These are phyloP conservation scores for Epichloe brachyelytri DNA, from an alignment of 2,329 filamentous ascomycete species.

Conservation along the genomic window DNA sequence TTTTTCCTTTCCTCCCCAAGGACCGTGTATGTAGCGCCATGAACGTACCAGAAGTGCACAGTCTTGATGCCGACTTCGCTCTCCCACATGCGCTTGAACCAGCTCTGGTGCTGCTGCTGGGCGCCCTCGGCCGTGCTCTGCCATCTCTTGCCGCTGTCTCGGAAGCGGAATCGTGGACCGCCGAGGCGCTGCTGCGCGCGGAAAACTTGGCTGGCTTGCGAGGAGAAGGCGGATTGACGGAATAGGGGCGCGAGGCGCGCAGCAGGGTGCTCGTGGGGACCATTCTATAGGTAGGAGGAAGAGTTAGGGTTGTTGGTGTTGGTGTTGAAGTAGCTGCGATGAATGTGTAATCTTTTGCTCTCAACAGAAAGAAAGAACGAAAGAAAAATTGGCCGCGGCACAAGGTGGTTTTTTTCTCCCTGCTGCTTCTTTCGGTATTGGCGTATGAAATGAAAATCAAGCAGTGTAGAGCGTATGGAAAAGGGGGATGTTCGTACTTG, in stretches of 20 bases:
- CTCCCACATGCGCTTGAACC: conserved; percentile 72
- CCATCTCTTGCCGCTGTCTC: conserved; percentile 43
- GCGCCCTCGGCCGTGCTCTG: conserved; percentile 51
- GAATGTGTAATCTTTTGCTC: background rate
- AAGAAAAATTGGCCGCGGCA: no score
- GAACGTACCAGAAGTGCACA: conserved; percentile 82
- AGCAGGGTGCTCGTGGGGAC: conserved; percentile 35
- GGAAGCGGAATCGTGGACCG: conserved; percentile 23
- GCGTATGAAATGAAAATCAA: no score
- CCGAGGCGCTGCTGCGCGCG: conserved; percentile 17
- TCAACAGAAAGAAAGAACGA: background rate
- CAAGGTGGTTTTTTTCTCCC: background rate
- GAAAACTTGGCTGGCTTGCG: conserved; percentile 32
- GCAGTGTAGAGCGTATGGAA: background rate
- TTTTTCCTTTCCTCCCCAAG: no score
- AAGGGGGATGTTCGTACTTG: background rate
- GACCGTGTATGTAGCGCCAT: no score
- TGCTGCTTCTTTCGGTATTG: no score
- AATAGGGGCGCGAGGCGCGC: conserved; percentile 42
- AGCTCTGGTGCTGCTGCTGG: conserved; percentile 32
- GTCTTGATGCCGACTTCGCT: conserved; percentile 77
- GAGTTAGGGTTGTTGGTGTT: background rate
- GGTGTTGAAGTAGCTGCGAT: background rate
- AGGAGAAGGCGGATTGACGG: conserved; percentile 30
- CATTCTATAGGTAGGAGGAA: conserved; percentile 16